These are phyloP conservation scores for Talaromyces rugulosus DNA, from an alignment of 2,329 filamentous ascomycete genomes.

Conservation along the genomic window DNA sequence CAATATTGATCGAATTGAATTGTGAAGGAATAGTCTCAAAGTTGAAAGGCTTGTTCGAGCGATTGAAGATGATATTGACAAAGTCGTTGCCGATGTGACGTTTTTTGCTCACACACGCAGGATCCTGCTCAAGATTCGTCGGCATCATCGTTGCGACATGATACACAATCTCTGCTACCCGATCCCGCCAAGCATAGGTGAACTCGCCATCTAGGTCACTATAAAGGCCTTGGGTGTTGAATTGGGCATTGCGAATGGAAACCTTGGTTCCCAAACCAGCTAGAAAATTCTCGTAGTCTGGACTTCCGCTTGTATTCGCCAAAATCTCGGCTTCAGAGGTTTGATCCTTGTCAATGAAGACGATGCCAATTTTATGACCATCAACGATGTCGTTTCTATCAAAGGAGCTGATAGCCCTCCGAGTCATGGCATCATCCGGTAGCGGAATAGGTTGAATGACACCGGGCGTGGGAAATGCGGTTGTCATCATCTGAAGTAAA, in stretches of 20 bases:
- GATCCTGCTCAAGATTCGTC: conserved; percentile 71
- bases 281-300: conserved; percentile 83
- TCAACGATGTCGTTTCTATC: conserved; percentile 88
- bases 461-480: conserved; percentile 40
- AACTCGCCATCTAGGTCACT: conserved; percentile 78
- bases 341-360: conserved; percentile 88
- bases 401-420: conserved; percentile 73
- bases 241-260: conserved; percentile 72
- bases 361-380: conserved; percentile 89
- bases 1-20: conserved; percentile 96
- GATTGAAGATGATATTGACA: conserved; percentile 97
- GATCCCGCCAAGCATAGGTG: conserved; percentile 90
- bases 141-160: conserved; percentile 98
- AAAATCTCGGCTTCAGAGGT: conserved; percentile 78
- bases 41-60: conserved; percentile 81
- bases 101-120: conserved; percentile 79
- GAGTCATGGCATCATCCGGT: conserved; percentile 66
- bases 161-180: conserved; percentile 91
- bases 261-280: conserved; percentile 77
- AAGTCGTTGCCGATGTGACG: conserved; percentile 95
- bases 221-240: conserved; percentile 92
- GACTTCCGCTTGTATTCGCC: conserved; percentile 77
- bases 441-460: conserved; percentile 69
- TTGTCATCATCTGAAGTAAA: conserved; percentile 41
- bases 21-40: conserved; percentile 91